Base-by-base conservation (phyloP, 2,329 filamentous ascomycete species). In the Trichoderma sp. region DNA sequence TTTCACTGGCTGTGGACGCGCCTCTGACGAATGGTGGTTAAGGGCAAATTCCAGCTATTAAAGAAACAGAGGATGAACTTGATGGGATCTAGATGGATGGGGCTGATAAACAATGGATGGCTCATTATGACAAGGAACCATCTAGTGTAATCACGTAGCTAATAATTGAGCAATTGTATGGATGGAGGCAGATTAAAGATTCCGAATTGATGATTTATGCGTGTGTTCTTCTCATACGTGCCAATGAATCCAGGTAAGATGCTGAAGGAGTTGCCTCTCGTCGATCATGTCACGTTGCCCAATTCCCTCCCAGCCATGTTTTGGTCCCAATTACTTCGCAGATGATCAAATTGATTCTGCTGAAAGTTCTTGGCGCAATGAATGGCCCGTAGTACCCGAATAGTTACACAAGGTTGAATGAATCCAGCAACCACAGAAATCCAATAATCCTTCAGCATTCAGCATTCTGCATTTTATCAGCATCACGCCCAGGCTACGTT, bases 11-110 rank as follows among this genome's bases (percentile, higher is more conserved):
- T 11, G 63, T 73, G 12, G 39, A 6, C 7, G 23, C 2, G 55
- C 20, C 53, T 20, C 53, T 20, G 6, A 23, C 13, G 17, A n/a
- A 58, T 5, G 20, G 6, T 2, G 36, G 28, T 28, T 6, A 43
- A 1, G 36, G 43, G 2, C 15, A 13, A 15, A 3, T 8, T 3
- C 2, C 6, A n/a, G 26, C 15, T 9, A 23, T 2, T 3, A 6
- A 11, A 4, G 9, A 71, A 13, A 17, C 39, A 1, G 57, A 28
- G 28, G 28, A 7, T 0, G 39, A 74, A 8, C 86, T 84, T 84
- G 79, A 81, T 0, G 68, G 76, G n/a, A n/a, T n/a, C n/a, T n/a
- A n/a, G n/a, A n/a, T n/a, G n/a, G n/a, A n/a, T 39, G 36, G 6
- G 15, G 6, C 15, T 17, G 15, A 39, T 3, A 39, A 17, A 39